These are phyloP conservation scores for Salvia rosmarinus DNA, from an alignment of 257 asterid species.

Conservation along the genomic window DNA sequence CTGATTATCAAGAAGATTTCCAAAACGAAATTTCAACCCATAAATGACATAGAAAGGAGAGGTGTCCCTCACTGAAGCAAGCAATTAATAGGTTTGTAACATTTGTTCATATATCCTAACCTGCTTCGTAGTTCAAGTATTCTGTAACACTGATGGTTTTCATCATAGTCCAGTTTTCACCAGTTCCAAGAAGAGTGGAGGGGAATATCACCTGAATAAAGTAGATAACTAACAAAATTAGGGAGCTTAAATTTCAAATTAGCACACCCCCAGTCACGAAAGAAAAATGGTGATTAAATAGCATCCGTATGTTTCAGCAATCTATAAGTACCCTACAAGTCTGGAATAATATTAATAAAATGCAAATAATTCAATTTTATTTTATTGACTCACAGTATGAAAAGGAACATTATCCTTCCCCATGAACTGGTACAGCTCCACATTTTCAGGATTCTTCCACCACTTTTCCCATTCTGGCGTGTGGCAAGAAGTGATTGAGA, in stretches of 20 bases:
- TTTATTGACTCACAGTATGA: conserved; percentile 72
- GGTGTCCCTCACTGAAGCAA: conserved; percentile 14
- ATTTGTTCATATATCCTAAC: conserved; percentile 54
- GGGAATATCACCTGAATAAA: conserved; percentile 88
- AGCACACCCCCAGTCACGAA: not conserved
- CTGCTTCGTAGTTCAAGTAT: conserved; percentile 95
- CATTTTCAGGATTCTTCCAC: conserved; percentile 99
- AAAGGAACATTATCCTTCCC: conserved; percentile 99
- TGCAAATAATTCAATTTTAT: conserved; percentile 9
- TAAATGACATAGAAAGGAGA: conserved; percentile 2
- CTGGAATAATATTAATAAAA: not conserved
- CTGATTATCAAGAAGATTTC: conserved; percentile 39
- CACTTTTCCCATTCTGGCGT: conserved; percentile 96
- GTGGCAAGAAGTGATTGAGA: conserved; percentile 91
- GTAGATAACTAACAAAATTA: conserved; percentile 1
- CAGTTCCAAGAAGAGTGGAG: conserved; percentile 93
- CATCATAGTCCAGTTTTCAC: conserved; percentile 96
- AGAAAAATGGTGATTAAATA: conserved; percentile 16
- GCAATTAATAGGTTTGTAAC: conserved; percentile 4
- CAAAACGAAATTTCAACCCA: conserved; percentile 11
- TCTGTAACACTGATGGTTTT: conserved; percentile 96
- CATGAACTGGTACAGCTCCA: conserved; percentile 97
- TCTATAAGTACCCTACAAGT: conserved; percentile 1
- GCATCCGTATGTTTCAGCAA: conserved; percentile 14
- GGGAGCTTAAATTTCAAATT: not conserved